Evolutionary conservation across 2,329 filamentous ascomycete species (phyloP), one percentile per base, ranked within the genome.

Genomic region (Dactylonectria macrodidyma): DNA sequence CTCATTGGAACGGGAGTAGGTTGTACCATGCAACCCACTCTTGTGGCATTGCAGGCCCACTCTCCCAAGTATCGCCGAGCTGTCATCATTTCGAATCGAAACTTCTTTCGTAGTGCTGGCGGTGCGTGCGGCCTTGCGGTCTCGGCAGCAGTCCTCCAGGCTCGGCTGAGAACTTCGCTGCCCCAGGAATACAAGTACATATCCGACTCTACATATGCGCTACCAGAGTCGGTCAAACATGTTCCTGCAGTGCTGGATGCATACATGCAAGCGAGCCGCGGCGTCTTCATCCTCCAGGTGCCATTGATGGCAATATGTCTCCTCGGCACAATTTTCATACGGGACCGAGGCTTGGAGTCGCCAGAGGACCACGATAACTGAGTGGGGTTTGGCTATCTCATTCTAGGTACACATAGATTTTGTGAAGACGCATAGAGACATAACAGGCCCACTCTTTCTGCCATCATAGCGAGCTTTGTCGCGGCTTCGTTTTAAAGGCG

Each of bases 91-190:
- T 88, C 87, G 2, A 86, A 87, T 59, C 84, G 90, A 1, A 92
- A 92, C 71, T 91, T 91, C 74, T 83, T 91, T 67, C 85, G 90
- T 8, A 87, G 85, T 54, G 80, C 89, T 3, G 89, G 90, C 10
- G 89, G 73, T 12, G 89, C 26, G 83, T 82, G 85, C 14, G 89
- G 89, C 0, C 83, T 92, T 0, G 88, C 88, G 0, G 79, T 90
- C 9, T 88, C 86, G 0, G 88, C 87, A 1, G 87, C 87, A 2
- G 79, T 90, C 2, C 71, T 82, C 10, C 80, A 81, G 56, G 78
- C 76, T 2, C 70, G 75, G 2, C 64, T 81, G 14, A 67, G 75
- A 24, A 67, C 68, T 0, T 70, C 72, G 2, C 69, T 81, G 19
- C 79, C 79, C 1, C 14, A 19, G 16, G 54, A 62, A 16, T 67